Evolutionary conservation across 441 rosid species (phyloP).

Genomic region (Manihot esculenta): DNA sequence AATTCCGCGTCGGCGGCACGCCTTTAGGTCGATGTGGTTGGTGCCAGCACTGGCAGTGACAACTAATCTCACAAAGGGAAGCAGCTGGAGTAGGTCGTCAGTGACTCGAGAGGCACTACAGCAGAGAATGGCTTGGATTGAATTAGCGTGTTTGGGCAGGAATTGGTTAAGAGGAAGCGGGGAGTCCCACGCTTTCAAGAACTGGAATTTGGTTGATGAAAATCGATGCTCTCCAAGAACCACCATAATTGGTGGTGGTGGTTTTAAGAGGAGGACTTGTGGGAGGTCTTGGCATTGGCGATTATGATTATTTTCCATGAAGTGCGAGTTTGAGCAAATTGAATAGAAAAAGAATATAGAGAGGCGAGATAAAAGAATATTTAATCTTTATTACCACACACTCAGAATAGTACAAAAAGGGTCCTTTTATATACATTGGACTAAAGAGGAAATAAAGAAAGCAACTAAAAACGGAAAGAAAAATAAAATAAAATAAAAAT

Average conservation of each 20-base stretch:
- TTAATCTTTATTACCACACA: no score
- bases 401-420: no score
- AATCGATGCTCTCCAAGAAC: slow-evolving; percentile 28
- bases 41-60: slow-evolving; percentile 52
- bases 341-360: no score
- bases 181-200: slow-evolving; percentile 45
- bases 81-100: slow-evolving; percentile 25
- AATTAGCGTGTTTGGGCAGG: slow-evolving; percentile 29
- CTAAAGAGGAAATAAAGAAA: no score
- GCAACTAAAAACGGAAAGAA: no score
- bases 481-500: no score
- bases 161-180: slow-evolving; percentile 43
- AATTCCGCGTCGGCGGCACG: slow-evolving; percentile 49
- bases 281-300: slow-evolving; percentile 23
- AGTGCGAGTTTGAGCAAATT: background rate
- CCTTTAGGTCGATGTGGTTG: slow-evolving; percentile 46
- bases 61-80: slow-evolving; percentile 39
- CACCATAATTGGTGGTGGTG: slow-evolving; percentile 26
- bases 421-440: no score
- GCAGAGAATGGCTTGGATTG: slow-evolving; percentile 40
- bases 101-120: slow-evolving; percentile 37
- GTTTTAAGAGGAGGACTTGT: slow-evolving; percentile 31
- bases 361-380: no score
- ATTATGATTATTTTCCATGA: background rate
- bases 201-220: slow-evolving; percentile 27